Base-by-base conservation (phyloP, 163 green algal species). In the Chlamydomonas reinhardtii region DNA sequence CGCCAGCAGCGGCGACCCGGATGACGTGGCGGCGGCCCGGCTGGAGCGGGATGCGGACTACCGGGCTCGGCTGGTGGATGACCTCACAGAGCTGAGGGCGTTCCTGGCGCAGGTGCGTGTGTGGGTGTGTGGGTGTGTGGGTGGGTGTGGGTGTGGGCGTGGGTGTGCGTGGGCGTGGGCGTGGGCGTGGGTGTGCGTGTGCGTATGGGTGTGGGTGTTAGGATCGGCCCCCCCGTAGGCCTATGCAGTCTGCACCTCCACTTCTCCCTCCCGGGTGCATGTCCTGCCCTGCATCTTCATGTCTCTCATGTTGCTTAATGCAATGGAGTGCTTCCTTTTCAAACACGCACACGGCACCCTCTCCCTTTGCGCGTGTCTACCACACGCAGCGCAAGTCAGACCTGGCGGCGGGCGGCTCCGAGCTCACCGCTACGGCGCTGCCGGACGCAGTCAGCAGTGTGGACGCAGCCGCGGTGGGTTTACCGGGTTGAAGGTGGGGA, bases 1-100 rank as follows among this genome's bases (percentile, higher is more conserved):
- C 29, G 15, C 54, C 29, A 59, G 12, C 31, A 31, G 24, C 32
- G 59, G 9, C 80, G 74, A 88, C 39, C 59, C 74, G 12, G 74
- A 91, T 73, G 83, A 79, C 66, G 80, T 79, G 35, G 89, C 84
- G 54, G 88, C 78, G 54, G 69, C 35, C 27, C 78, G 89, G 70
- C 83, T 93, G 74, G 86, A 91, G 73, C 74, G 66, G 24, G 94
- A 96, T 74, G 87, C 34, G 0, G 89, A 90, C 2, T 97, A 96
- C 80, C 74, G 94, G 27, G 68, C 73, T 3, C 66, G 84, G 22
- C 73, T 97, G 72, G 35, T 96, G 73, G 94, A 97, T 75, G 95
- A 98, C 71, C 34, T 97, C 19, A 80, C 92, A 25, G 95, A 98
- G 90, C 89, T 97, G 32, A 75, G 86, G 2, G 92, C 95, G 4